A percentile compares a stretch with the other conserved stretches of the same genome.
Evolutionary conservation across 805 yeast species (phyloP).

Genomic region (Wickerhamiella dianesei): DNA sequence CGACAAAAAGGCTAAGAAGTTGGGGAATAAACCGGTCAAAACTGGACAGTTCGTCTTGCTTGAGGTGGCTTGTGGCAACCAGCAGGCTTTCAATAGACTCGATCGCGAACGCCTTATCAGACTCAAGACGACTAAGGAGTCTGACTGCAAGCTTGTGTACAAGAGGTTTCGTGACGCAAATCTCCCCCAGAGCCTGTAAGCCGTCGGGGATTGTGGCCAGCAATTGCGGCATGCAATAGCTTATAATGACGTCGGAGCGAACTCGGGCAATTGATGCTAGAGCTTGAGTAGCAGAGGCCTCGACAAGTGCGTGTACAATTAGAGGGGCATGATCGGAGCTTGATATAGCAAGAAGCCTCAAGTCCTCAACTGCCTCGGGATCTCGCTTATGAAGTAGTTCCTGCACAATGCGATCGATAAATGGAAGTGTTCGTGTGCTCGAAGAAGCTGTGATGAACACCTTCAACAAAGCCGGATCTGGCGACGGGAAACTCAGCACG

Average conservation of each 20-base stretch:
- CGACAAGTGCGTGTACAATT: conserved; percentile 11
- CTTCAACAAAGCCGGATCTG: conserved; percentile 1
- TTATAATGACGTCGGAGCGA: conserved; percentile 33
- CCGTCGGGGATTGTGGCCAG: conserved; percentile 39
- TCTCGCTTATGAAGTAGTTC: conserved; percentile 58
- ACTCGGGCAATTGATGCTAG: conserved; percentile 35
- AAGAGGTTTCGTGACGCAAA: conserved; percentile 26
- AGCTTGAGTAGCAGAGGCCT: conserved; percentile 30
- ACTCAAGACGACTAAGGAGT: conserved; percentile 22
- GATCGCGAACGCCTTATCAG: conserved; percentile 14
- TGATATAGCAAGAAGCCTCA: conserved; percentile 36
- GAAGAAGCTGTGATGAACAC: conserved; percentile 8
- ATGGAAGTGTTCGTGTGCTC: conserved; percentile 49
- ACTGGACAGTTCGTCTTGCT: background rate
- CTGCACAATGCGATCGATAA: conserved; percentile 50
- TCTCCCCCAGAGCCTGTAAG: conserved; percentile 24
- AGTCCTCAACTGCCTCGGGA: conserved; percentile 49
- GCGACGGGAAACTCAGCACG: background rate
- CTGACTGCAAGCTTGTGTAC: conserved; percentile 30
- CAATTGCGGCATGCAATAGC: conserved; percentile 39
- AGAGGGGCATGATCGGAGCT: conserved; percentile 19
- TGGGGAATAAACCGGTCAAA: conserved; percentile 4
- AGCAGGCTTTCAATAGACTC: conserved; percentile 21
- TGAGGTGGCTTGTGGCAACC: conserved; percentile 15
- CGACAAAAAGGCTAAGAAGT: conserved; percentile 1